Conservation (phyloP, 2,329 filamentous ascomycete species). For the Talaromyces funiculosus region DNA sequence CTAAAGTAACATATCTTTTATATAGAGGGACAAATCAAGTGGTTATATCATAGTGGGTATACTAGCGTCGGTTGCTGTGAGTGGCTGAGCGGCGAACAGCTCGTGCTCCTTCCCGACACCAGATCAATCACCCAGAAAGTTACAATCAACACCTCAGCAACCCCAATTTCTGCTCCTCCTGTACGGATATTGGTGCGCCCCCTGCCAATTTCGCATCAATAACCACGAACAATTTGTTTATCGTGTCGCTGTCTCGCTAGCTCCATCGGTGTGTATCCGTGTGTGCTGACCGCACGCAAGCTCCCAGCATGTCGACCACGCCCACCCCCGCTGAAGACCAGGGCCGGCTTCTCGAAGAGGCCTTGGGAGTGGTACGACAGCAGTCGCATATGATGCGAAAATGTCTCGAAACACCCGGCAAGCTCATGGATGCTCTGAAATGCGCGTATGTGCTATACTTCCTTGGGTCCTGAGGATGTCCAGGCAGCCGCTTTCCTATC, state of each 20-base stretch:
- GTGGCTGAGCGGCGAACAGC: conserved; percentile 15
- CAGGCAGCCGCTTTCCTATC: conserved; percentile 22
- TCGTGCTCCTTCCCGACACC: conserved; percentile 13
- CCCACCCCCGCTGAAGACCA: conserved; percentile 69
- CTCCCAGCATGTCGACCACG: conserved; percentile 42
- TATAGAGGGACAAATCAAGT: not conserved
- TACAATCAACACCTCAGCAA: not conserved
- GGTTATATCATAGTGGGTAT: not conserved
- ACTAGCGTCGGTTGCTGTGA: conserved; percentile 11
- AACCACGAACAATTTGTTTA: not conserved
- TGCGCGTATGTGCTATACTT: conserved; percentile 69
- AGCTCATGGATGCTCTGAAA: conserved; percentile 99
- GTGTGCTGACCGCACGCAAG: conserved; percentile 7
- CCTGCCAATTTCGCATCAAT: not conserved
- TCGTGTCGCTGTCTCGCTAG: not conserved
- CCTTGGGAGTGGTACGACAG: conserved; percentile 89
- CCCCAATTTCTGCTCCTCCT: not conserved
- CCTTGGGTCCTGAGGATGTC: conserved; percentile 1
- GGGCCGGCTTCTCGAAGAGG: conserved; percentile 94
- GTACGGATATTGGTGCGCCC: not conserved
- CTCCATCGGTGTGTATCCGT: not conserved
- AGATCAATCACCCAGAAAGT: not conserved
- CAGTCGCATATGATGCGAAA: conserved; percentile 97
- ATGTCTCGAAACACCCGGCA: conserved; percentile 92
- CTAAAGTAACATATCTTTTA: not conserved